Evolutionary conservation across 805 yeast genomes (phyloP), one percentile per base, ranked within the genome.

Genomic region (Saccharomycopsis javanensis): DNA sequence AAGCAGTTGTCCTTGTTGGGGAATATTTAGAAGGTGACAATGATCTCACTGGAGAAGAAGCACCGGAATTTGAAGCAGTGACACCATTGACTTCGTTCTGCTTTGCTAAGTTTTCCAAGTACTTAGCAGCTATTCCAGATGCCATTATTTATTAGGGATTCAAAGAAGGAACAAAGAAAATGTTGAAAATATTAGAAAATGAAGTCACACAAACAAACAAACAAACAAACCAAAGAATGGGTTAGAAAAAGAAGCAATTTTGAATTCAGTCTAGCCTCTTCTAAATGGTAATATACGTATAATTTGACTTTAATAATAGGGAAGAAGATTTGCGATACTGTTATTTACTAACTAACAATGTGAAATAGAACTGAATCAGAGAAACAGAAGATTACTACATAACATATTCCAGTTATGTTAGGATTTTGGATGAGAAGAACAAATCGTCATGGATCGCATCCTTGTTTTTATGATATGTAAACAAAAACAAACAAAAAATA

Each of bases 71-170:
- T 42, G 48, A 10, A 20, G 25, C 13, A 42, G 48, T 2, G 10
- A 25, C 2, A 20, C 28, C 23, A 42, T 20, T n/a, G 15, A 28
- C 18, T 13, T 25, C 28, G 23, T 42, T 42, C 23, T 42, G 48
- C 48, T 42, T 42, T 42, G 48, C 48, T 25, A 42, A 42, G 48
- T 42, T 42, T 42, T 42, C 48, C 28, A 42, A 23, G 23, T 42
- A 42, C 25, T 25, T 42, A 42, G 48, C 48, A 25, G 48, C 48
- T 20, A 42, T 42, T 23, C 48, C 48, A 42, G 48, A 42, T 42
- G 48, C 48, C 48, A 42, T 42, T 23, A 28, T 20, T 10, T 20
- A 20, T 42, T n/a, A n/a, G n/a, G n/a, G n/a, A n/a, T n/a, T n/a
- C n/a, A n/a, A n/a, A n/a, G n/a, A n/a, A n/a, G n/a, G n/a, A n/a